phyloP scores from a whole-genome alignment of 2,329 filamentous ascomycete genomes.

The Aspergillus hiratsukae region DNA sequence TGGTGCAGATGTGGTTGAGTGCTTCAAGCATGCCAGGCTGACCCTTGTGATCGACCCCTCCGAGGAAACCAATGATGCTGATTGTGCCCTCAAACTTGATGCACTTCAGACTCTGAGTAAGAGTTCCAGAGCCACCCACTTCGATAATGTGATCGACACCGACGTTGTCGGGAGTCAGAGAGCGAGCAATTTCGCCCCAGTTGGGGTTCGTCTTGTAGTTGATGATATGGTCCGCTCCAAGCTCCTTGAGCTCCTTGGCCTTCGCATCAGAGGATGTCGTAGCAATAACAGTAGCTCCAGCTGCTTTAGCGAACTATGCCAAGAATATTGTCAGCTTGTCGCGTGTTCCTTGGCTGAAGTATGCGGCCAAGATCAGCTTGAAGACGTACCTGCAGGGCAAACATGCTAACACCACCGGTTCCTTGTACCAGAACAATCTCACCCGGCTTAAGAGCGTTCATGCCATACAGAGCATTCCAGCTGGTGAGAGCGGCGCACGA shows the following conservation, averaged over 20 bases:
- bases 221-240: constrained; percentile 56
- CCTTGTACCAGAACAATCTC: constrained; percentile 57
- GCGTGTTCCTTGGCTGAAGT: not conserved
- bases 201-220: constrained; percentile 57
- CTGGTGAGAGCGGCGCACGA: constrained; percentile 59
- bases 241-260: constrained; percentile 47
- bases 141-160: constrained; percentile 63
- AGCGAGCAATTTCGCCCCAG: constrained; percentile 58
- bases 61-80: constrained; percentile 56
- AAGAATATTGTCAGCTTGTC: not conserved
- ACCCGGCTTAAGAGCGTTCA: constrained; percentile 51
- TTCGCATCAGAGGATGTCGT: constrained; percentile 57
- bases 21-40: constrained; percentile 52
- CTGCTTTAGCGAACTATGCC: constrained; percentile 45
- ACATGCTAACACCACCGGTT: constrained; percentile 57
- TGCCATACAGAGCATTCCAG: constrained; percentile 63
- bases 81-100: constrained; percentile 53
- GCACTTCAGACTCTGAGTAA: constrained; percentile 53
- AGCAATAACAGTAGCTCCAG: constrained; percentile 53
- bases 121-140: constrained; percentile 61
- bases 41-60: constrained; percentile 42
- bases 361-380: not conserved
- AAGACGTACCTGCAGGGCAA: constrained; percentile 46
- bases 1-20: constrained; percentile 49
- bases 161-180: constrained; percentile 43